Base-by-base conservation (phyloP, 2,329 filamentous ascomycete genomes). In the Arthrobotrys sinensis region DNA sequence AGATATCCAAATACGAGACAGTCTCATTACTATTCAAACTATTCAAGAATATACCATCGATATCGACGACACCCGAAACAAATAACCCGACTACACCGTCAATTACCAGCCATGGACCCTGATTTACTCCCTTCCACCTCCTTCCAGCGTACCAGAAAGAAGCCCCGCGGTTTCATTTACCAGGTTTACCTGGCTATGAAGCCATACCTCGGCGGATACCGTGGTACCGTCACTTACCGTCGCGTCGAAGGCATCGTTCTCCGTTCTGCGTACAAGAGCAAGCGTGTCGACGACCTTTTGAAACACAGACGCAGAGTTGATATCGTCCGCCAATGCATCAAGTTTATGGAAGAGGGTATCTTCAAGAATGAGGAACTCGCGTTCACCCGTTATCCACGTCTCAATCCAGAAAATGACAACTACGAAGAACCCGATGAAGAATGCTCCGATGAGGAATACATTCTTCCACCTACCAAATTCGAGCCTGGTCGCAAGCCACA, bases 141-240 rank as follows among this genome's bases (percentile, higher is more conserved):
- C 14, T 16, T 21, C 14, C 62, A 48, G 3, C 40, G 2, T 3
- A n/a, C 19, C 3, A 50, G 43, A 12, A 65, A 65, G 62, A 50
- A 65, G n/a, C 62, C 62, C 12, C 62, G 62, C 12, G 65, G 65
- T 14, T 68, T 68, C 21, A 12, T 57, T 14, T 68, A 57, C 36
- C 65, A 68, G 32, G 65, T 68, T 3, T 68, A 68, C 21, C 12
- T 55, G 16, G 65, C 65, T 21, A 24, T 68, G 34, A 68, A 57
- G 12, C 34, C 48, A 1, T 57, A 68, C 28, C 48, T 68, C 21
- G 19, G 48, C 21, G 65, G 65, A 7, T 68, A 68, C 38, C 65
- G 65, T 34, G 65, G 65, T 16, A 16, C 52, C 10, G 19, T 52
- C 19, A 43, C 16, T n/a, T 68, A 57, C 45, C 16, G 32, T 21